These are phyloP conservation scores for Penicillium olsonii DNA, from an alignment of 2,329 filamentous ascomycete genomes.

Conservation along the genomic window DNA sequence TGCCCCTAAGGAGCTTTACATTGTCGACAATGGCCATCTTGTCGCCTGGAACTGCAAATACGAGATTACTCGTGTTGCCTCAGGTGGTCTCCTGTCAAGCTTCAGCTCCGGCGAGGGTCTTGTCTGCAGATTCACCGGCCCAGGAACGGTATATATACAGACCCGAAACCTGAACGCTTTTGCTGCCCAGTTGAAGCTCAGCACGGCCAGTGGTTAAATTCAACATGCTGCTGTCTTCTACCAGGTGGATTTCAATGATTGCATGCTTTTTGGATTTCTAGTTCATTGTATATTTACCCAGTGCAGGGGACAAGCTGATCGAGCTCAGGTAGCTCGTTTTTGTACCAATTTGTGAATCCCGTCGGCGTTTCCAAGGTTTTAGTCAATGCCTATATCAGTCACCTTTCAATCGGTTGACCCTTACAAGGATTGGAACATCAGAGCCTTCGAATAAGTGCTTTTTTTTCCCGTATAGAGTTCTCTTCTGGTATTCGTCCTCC, in stretches of 20 bases:
- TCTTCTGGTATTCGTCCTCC: too few relatives aligned
- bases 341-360: constrained; percentile 7
- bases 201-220: constrained; percentile 33
- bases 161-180: constrained; percentile 78
- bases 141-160: constrained; percentile 89
- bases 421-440: too few relatives aligned
- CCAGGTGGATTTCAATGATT: neutral
- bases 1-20: constrained; percentile 76
- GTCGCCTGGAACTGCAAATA: constrained; percentile 98
- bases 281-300: neutral
- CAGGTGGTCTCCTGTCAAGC: constrained; percentile 89
- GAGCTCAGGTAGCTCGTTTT: too few relatives aligned
- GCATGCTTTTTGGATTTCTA: neutral
- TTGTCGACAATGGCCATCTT: constrained; percentile 88
- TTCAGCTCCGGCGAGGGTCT: constrained; percentile 80
- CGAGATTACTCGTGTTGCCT: constrained; percentile 82
- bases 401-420: too few relatives aligned
- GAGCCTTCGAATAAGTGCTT: too few relatives aligned
- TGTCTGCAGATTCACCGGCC: constrained; percentile 90
- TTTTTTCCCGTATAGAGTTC: too few relatives aligned
- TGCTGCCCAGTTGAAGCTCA: constrained; percentile 52
- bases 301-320: neutral
- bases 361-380: too few relatives aligned
- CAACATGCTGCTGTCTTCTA: neutral
- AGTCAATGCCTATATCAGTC: too few relatives aligned